Conservation (phyloP, 148 eudicot genomes). For the Rhododendron simsii region DNA sequence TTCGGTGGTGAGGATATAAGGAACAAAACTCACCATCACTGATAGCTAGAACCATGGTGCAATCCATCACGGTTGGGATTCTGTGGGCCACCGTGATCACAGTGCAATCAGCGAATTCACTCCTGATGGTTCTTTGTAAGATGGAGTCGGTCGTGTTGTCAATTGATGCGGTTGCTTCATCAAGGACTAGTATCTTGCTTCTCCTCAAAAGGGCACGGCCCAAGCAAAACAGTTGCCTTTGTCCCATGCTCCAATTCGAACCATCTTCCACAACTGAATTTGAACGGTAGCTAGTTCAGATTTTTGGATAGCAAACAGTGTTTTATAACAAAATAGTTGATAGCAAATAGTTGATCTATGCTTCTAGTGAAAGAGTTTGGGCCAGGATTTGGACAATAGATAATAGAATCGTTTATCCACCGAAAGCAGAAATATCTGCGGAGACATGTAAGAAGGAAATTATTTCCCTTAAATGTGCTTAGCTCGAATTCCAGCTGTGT, state of each 20-base stretch:
- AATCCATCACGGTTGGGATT: conserved; percentile 92
- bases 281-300: neutral
- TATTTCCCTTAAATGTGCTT: neutral
- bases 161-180: conserved; percentile 92
- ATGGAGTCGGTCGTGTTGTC: conserved; percentile 82
- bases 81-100: conserved; percentile 95
- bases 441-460: neutral
- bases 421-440: neutral
- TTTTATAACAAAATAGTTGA: neutral
- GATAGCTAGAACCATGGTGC: conserved; percentile 83
- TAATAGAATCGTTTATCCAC: neutral
- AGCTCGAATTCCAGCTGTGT: neutral
- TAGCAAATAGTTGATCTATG: neutral
- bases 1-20: neutral
- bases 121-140: conserved; percentile 70
- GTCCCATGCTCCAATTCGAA: conserved; percentile 98
- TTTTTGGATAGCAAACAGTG: neutral
- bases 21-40: conserved; percentile 60
- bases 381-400: neutral
- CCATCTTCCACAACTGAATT: conserved; percentile 81
- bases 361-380: neutral
- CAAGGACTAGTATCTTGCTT: conserved; percentile 83
- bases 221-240: conserved; percentile 76
- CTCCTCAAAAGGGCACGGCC: conserved; percentile 83
- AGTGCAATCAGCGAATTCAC: conserved; percentile 75